Conservation (phyloP, 2,329 filamentous ascomycete species). For the Coniochaeta sp. region DNA sequence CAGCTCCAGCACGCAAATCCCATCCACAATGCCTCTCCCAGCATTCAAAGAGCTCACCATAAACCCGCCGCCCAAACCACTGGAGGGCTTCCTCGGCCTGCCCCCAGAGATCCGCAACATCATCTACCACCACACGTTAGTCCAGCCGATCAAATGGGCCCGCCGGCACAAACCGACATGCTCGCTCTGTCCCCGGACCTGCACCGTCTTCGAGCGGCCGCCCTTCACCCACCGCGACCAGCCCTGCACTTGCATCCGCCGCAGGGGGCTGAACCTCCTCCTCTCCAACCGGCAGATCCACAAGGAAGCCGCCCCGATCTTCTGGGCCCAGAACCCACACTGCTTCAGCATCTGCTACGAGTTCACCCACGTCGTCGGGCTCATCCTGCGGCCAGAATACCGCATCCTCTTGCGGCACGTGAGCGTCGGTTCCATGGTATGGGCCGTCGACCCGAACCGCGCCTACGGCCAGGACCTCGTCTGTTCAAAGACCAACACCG, state of each 20-base stretch:
- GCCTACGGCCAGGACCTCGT: neutral
- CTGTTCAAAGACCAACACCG: neutral
- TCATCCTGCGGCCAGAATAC: neutral
- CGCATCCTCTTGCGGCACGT: neutral
- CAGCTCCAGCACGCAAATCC: neutral
- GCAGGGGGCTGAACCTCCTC: neutral
- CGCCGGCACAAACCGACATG: neutral
- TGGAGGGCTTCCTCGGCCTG: neutral
- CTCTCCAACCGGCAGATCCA: conserved; percentile 1
- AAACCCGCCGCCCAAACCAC: neutral
- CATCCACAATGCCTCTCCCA: neutral
- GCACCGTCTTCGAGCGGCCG: neutral
- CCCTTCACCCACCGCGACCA: neutral
- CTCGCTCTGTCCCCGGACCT: neutral
- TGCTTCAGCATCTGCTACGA: neutral
- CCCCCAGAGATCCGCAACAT: neutral
- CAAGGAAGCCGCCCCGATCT: neutral
- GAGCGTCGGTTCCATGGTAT: neutral
- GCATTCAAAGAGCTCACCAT: neutral
- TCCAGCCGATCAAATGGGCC: neutral
- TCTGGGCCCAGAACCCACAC: neutral
- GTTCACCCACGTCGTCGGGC: neutral
- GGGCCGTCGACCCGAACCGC: neutral
- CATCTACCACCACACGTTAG: neutral
- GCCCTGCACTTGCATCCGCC: neutral